Evolutionary conservation across 352 stramenopile genomes (phyloP).

Genomic region (Phytophthora podocarpi): DNA sequence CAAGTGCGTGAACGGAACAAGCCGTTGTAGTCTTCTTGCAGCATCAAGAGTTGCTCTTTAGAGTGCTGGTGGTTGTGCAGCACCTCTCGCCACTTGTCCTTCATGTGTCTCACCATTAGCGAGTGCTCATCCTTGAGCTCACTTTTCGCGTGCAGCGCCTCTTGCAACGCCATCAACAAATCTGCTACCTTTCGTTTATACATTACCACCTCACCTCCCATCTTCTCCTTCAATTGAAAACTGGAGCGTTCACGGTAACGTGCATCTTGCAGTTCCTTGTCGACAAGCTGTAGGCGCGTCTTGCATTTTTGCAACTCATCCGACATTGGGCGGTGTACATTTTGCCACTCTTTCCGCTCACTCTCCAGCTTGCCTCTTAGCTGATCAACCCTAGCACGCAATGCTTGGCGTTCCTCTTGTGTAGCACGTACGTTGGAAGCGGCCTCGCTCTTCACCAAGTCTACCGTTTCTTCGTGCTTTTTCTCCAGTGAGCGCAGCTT

Average conservation of each 20-base stretch:
- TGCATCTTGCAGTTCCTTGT: conserved; percentile 72
- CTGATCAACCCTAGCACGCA: conserved; percentile 67
- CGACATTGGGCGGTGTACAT: conserved; percentile 46
- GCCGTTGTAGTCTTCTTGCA: conserved; percentile 76
- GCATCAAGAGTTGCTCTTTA: conserved; percentile 65
- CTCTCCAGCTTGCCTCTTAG: conserved; percentile 66
- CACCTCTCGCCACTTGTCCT: conserved; percentile 72
- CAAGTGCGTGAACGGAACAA: conserved; percentile 51
- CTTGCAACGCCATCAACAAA: conserved; percentile 53
- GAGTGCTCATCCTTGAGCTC: conserved; percentile 57
- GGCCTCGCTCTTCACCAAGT: conserved; percentile 61
- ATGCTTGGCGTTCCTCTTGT: conserved; percentile 74
- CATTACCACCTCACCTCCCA: conserved; percentile 47
- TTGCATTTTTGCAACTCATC: conserved; percentile 67
- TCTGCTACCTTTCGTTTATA: conserved; percentile 68
- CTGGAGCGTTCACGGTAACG: conserved; percentile 67
- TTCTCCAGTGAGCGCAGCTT: conserved; percentile 63
- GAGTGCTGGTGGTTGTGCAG: conserved; percentile 45
- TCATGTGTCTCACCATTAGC: conserved; percentile 54
- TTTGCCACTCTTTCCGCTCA: conserved; percentile 75
- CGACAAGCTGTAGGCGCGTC: conserved; percentile 52
- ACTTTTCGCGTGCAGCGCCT: conserved; percentile 48
- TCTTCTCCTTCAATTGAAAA: conserved; percentile 76
- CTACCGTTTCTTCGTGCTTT: conserved; percentile 66
- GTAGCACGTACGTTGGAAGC: conserved; percentile 56